Evolutionary conservation across 2,329 filamentous ascomycete species (phyloP).

Genomic region (Gaeumannomyces sp.): DNA sequence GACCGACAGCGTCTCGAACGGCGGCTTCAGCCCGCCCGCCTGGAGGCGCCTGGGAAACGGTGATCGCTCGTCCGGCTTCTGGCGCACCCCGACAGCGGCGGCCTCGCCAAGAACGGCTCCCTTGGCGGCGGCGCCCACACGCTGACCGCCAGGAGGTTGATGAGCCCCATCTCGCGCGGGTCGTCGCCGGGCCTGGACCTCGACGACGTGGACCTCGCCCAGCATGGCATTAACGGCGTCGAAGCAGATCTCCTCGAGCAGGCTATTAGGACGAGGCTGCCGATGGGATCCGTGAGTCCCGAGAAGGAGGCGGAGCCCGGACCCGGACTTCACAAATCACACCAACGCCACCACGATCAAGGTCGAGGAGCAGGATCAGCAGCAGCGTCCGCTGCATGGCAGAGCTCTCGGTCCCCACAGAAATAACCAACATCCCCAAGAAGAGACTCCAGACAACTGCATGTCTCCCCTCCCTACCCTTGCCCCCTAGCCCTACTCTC

Average conservation of each 20-base stretch:
- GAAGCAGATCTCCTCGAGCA: constrained; percentile 40
- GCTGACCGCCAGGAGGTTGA: background rate
- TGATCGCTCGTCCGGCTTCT: constrained; percentile 52
- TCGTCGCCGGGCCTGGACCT: constrained; percentile 18
- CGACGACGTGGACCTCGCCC: constrained; percentile 10
- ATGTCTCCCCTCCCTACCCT: constrained; percentile 22
- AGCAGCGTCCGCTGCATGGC: background rate
- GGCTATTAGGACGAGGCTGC: constrained; percentile 49
- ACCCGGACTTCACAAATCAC: constrained; percentile 25
- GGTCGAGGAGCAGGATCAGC: constrained; percentile 19
- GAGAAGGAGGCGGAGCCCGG: constrained; percentile 47
- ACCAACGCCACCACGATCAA: constrained; percentile 33
- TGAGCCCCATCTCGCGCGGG: constrained; percentile 10
- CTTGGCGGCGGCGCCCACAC: constrained; percentile 16
- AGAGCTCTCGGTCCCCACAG: background rate
- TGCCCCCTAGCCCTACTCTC: background rate
- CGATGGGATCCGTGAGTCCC: constrained; percentile 49
- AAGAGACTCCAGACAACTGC: constrained; percentile 43
- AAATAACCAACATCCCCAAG: constrained; percentile 11
- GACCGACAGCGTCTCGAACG: constrained; percentile 34
- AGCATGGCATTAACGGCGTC: constrained; percentile 23
- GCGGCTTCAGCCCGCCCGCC: constrained; percentile 55
- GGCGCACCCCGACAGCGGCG: constrained; percentile 51
- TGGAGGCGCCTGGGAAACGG: constrained; percentile 57
- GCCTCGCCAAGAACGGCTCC: constrained; percentile 19